Base-by-base conservation (phyloP, 2,329 filamentous ascomycete species). In the Penicillium frequentans region DNA sequence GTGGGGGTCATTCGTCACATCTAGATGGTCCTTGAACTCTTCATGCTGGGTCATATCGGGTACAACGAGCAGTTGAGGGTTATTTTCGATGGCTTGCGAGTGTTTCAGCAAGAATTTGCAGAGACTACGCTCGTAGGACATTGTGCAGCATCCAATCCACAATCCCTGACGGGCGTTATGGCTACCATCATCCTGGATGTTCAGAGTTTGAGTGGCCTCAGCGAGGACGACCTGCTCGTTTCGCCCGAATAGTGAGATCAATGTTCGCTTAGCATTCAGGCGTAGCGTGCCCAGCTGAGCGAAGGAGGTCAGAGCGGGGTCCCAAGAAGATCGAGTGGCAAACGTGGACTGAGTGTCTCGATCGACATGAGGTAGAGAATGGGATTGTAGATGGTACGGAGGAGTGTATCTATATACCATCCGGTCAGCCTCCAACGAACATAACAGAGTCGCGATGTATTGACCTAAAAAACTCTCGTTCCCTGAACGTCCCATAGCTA, bases 41-140 rank as follows among this genome's bases (percentile, higher is more conserved):
- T 69, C 62, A 55, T 77, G 63, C 29, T 68, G 58, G 2, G 61
- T 53, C 5, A 76, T 52, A 54, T 78, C 72, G 21, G 63, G 63
- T 42, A 76, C 58, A 21, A 76, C 46, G 23, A 59, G 53, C 13
- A 56, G 23, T 29, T 44, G 16, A 8, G 53, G 21, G 4, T 47
- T 54, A 19, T 53, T 3, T 11, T 44, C 27, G 29, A 43, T 21
- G 9, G 21, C 16, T 31, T 48, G 37, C 14, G 21, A 26, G 14
- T 45, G 49, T 5, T 48, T 47, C 42, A 60, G 26, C 9, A 59
- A 33, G 1, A 35, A 29, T 49, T 49, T 58, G 35, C 57, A 60
- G 8, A 61, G 35, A 42, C 59, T 67, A 29, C 58, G 58, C 13
- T 50, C 52, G 48, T 63, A 60, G 10, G 56, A 56, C 21, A 61